These are phyloP conservation scores for Plasmopara viticola DNA, from an alignment of 352 stramenopile genomes.

Conservation along the genomic window DNA sequence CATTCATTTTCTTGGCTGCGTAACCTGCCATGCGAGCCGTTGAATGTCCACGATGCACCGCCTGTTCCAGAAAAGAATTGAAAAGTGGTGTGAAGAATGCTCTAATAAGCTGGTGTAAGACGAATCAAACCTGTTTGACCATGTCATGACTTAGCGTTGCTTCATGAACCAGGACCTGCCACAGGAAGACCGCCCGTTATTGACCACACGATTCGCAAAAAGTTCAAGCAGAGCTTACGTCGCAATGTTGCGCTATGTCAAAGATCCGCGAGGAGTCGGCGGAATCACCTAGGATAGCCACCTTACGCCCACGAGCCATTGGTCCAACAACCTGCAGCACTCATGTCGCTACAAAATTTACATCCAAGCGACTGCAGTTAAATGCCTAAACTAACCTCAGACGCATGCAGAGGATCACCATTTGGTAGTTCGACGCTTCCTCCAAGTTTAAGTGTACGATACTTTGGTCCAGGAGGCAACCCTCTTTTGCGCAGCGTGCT, in stretches of 20 bases:
- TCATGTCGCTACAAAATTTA: not conserved
- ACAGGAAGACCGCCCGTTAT: not conserved
- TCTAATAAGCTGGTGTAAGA: not conserved
- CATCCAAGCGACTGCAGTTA: not conserved
- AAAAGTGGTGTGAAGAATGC: not conserved
- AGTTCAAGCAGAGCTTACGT: constrained; percentile 33
- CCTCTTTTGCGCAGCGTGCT: constrained; percentile 74
- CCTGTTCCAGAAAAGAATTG: constrained; percentile 20
- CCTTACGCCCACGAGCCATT: constrained; percentile 54
- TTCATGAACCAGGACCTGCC: constrained; percentile 84
- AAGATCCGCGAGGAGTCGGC: constrained; percentile 68
- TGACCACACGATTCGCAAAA: not conserved
- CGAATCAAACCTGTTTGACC: constrained; percentile 43
- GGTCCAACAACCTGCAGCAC: constrained; percentile 49
- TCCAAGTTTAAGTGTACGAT: constrained; percentile 86
- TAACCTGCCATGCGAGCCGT: constrained; percentile 73
- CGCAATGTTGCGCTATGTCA: constrained; percentile 66
- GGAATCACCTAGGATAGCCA: constrained; percentile 74
- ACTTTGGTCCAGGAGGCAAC: constrained; percentile 86
- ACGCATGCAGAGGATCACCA: constrained; percentile 62
- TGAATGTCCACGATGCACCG: constrained; percentile 68
- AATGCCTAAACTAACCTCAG: constrained; percentile 46
- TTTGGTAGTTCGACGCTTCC: constrained; percentile 76
- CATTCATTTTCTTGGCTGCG: constrained; percentile 68
- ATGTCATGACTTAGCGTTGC: constrained; percentile 73